Conservation (phyloP, 1,139 yeast species). For the Pichia sp. region DNA sequence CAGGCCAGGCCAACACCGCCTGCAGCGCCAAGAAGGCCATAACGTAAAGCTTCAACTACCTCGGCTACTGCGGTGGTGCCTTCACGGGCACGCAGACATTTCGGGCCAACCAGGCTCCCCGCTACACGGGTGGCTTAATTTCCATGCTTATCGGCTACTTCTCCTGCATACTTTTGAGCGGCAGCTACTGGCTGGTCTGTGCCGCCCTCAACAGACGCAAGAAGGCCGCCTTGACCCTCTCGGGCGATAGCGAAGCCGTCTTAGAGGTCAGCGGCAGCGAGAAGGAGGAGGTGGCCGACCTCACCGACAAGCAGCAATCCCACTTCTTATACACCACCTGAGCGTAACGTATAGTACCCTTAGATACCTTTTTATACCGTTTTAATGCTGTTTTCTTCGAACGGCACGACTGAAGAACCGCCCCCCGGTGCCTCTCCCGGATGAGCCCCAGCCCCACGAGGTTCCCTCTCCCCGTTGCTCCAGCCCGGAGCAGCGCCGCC, state of each 20-base stretch:
- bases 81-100: conserved; percentile 69
- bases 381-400: neutral
- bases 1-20: conserved; percentile 1
- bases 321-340: conserved; percentile 10
- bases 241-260: conserved; percentile 28
- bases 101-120: conserved; percentile 24
- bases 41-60: conserved; percentile 22
- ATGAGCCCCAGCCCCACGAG: too few relatives aligned
- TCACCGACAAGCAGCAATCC: conserved; percentile 52
- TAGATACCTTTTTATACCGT: neutral
- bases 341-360: neutral
- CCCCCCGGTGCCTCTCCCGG: too few relatives aligned
- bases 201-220: conserved; percentile 24
- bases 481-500: conserved; percentile 1
- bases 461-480: too few relatives aligned
- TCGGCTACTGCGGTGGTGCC: conserved; percentile 64
- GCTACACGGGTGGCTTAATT: conserved; percentile 30
- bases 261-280: conserved; percentile 25
- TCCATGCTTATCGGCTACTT: conserved; percentile 33
- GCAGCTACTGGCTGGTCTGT: conserved; percentile 32
- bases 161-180: conserved; percentile 32
- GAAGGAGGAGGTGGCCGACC: conserved; percentile 44
- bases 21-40: conserved; percentile 21
- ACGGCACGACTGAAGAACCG: too few relatives aligned
- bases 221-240: neutral